phyloP scores from a whole-genome alignment of 768 basidiomycete genomes.

The Lactarius evosmus region DNA sequence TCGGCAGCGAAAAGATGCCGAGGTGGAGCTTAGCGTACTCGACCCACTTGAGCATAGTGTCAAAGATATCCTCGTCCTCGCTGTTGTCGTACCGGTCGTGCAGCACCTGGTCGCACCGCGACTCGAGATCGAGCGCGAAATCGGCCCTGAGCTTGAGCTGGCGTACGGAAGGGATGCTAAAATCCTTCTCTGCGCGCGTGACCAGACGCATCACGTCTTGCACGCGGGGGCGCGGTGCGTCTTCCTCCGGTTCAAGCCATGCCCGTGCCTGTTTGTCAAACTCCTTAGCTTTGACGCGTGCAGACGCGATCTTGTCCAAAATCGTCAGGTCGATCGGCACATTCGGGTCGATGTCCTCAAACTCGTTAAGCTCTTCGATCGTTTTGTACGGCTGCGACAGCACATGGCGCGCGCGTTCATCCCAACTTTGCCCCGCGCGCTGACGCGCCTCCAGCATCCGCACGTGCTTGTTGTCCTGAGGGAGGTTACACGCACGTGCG shows the following conservation, averaged over 20 bases:
- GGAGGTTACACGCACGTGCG: constrained; percentile 64
- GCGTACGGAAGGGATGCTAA: constrained; percentile 59
- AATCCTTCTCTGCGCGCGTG: constrained; percentile 72
- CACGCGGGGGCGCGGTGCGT: constrained; percentile 56
- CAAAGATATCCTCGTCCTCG: constrained; percentile 64
- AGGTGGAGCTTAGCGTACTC: constrained; percentile 69
- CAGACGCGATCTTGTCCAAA: constrained; percentile 59
- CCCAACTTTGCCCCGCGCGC: constrained; percentile 73
- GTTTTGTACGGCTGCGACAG: constrained; percentile 70
- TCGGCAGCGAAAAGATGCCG: constrained; percentile 66
- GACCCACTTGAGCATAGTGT: constrained; percentile 70
- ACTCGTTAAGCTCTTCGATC: constrained; percentile 71
- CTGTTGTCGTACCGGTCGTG: constrained; percentile 55
- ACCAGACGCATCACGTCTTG: constrained; percentile 69
- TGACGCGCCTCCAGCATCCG: constrained; percentile 61
- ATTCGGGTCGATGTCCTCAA: constrained; percentile 58
- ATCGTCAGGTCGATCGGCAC: constrained; percentile 70
- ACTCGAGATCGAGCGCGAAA: constrained; percentile 75
- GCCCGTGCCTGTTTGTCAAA: constrained; percentile 74
- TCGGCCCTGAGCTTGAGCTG: constrained; percentile 69
- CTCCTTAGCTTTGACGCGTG: constrained; percentile 69
- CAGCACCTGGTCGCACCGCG: constrained; percentile 69
- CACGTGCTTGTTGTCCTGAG: constrained; percentile 62
- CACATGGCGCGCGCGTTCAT: constrained; percentile 60
- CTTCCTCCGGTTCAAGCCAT: constrained; percentile 61